Evolutionary conservation across 208 protist genomes (phyloP).

Genomic region (Wallacemonas sp.): DNA sequence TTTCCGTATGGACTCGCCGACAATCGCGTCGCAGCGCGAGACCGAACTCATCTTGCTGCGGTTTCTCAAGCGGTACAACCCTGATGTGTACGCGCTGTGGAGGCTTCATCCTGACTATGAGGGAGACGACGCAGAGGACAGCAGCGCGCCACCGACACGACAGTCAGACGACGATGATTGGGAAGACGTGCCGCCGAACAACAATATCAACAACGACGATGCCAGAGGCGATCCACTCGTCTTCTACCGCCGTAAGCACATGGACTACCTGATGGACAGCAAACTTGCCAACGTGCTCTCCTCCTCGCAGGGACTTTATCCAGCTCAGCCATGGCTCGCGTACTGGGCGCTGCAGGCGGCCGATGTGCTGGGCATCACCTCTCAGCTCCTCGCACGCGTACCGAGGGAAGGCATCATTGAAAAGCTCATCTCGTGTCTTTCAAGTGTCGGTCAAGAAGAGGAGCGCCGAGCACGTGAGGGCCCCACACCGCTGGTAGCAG

Average conservation of each 20-base stretch:
- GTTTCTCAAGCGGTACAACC: constrained; percentile 41
- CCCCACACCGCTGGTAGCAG: not conserved
- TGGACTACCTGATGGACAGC: constrained; percentile 30
- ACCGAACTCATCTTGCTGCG: constrained; percentile 60
- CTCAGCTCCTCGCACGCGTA: constrained; percentile 38
- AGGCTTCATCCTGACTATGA: constrained; percentile 31
- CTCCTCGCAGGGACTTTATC: constrained; percentile 41
- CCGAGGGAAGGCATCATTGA: constrained; percentile 40
- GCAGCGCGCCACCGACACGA: not conserved
- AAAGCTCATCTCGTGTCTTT: constrained; percentile 59
- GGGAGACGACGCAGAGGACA: constrained; percentile 9
- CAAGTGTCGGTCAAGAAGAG: constrained; percentile 11
- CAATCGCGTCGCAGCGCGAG: constrained; percentile 51
- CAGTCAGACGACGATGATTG: not conserved
- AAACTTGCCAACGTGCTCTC: constrained; percentile 24
- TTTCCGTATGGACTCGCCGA: constrained; percentile 25
- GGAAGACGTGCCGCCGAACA: not conserved
- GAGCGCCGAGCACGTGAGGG: constrained; percentile 9
- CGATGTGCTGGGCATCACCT: constrained; percentile 60
- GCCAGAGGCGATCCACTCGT: not conserved
- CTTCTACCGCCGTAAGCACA: constrained; percentile 32
- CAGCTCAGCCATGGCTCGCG: constrained; percentile 70
- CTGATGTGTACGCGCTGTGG: constrained; percentile 53
- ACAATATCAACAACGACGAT: not conserved
- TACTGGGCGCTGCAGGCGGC: constrained; percentile 84